phyloP scores from a whole-genome alignment of 2,329 filamentous ascomycete species.

The Alternaria solani region DNA sequence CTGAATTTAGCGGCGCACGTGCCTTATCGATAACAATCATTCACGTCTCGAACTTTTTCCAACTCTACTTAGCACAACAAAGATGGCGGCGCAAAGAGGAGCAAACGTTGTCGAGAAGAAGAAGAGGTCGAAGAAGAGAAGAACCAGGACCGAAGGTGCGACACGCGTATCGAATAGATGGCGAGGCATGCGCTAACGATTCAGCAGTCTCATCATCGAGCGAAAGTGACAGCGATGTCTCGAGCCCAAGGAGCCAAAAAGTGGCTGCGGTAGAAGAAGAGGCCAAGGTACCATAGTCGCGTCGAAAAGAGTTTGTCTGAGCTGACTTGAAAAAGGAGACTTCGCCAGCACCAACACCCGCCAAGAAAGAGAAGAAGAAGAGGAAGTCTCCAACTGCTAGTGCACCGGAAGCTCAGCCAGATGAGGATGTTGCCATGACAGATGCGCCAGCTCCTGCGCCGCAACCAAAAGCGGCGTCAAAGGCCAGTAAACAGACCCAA shows the following conservation, averaged over 20 bases:
- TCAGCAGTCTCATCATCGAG: conserved; percentile 40
- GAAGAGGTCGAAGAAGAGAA: conserved; percentile 41
- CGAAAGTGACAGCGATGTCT: conserved; percentile 43
- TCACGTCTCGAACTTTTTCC: conserved; percentile 34
- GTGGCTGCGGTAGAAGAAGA: conserved; percentile 5
- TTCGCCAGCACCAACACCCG: conserved; percentile 9
- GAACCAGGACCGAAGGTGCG: conserved; percentile 41
- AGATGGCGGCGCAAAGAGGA: conserved; percentile 36
- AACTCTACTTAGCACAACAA: conserved; percentile 5
- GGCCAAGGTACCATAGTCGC: neutral
- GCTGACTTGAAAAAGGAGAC: conserved; percentile 5
- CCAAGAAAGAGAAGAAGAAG: conserved; percentile 27
- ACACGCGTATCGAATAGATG: too few relatives aligned
- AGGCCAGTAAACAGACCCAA: conserved; percentile 9
- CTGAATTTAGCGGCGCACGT: conserved; percentile 16
- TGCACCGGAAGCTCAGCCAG: conserved; percentile 10
- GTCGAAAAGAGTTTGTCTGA: neutral
- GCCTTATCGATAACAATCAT: conserved; percentile 31
- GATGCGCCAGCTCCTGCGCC: conserved; percentile 22
- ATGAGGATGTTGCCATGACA: conserved; percentile 29
- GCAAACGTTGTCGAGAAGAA: conserved; percentile 31
- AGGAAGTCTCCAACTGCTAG: conserved; percentile 7
- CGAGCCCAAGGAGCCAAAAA: conserved; percentile 23
- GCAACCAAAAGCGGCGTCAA: conserved; percentile 9
- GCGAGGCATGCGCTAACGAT: conserved; percentile 15